These are phyloP conservation scores for Ascobolus immersus DNA, from an alignment of 495 filamentous ascomycete species.

Conservation along the genomic window DNA sequence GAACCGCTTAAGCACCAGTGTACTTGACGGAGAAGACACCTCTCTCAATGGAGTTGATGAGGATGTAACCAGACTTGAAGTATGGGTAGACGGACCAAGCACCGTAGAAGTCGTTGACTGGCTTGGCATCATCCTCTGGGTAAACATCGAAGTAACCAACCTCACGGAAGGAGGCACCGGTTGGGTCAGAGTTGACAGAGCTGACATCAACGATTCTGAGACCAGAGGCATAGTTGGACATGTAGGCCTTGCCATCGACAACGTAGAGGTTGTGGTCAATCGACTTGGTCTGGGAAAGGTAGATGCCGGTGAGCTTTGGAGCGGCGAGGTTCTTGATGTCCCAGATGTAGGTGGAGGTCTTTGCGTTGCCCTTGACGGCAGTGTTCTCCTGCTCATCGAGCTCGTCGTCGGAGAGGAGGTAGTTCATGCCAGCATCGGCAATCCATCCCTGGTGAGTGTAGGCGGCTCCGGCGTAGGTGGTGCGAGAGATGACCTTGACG, in stretches of 20 bases:
- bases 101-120: constrained; percentile 15
- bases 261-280: constrained; percentile 21
- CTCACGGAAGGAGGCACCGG: constrained; percentile 14
- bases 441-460: constrained; percentile 20
- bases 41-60: constrained; percentile 20
- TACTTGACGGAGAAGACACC: constrained; percentile 17
- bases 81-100: constrained; percentile 18
- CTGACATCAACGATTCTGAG: constrained; percentile 17
- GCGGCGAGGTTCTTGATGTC: constrained; percentile 15
- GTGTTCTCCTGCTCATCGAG: constrained; percentile 17
- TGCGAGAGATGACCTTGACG: constrained; percentile 15
- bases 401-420: constrained; percentile 19
- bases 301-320: constrained; percentile 16
- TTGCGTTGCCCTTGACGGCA: constrained; percentile 10
- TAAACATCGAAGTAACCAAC: constrained; percentile 18
- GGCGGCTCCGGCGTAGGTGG: constrained; percentile 14
- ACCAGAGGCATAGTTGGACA: constrained; percentile 18
- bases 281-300: constrained; percentile 11
- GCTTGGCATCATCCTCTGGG: constrained; percentile 17
- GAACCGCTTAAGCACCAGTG: not conserved
- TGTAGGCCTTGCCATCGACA: constrained; percentile 13
- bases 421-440: constrained; percentile 11
- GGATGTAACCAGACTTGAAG: constrained; percentile 19
- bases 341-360: constrained; percentile 17
- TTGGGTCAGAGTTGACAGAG: constrained; percentile 14